Conservation (phyloP, 2,329 filamentous ascomycete species). For the Colletotrichum sp. region DNA sequence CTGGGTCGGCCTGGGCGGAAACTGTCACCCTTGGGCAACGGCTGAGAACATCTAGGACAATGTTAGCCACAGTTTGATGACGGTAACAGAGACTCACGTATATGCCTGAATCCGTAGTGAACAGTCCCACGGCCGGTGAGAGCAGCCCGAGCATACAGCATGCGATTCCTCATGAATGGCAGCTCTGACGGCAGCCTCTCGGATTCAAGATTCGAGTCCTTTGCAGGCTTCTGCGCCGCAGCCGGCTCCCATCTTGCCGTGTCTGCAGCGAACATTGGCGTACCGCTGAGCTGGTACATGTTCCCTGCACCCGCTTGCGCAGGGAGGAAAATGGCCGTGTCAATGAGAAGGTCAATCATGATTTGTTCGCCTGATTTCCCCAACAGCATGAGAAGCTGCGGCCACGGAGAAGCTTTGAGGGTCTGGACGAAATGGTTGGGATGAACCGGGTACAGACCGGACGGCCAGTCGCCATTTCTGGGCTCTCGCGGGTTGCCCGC, state of each 20-base stretch:
- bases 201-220: not conserved
- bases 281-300: constrained; percentile 77
- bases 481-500: constrained; percentile 33
- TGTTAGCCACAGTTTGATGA: not conserved
- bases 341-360: constrained; percentile 78
- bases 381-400: constrained; percentile 73
- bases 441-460: constrained; percentile 67
- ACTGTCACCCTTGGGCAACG: constrained; percentile 53
- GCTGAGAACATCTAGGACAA: constrained; percentile 77
- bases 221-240: not conserved
- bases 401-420: constrained; percentile 77
- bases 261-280: constrained; percentile 49
- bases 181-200: constrained; percentile 61
- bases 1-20: not conserved
- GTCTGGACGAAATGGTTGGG: constrained; percentile 73
- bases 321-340: constrained; percentile 76
- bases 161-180: constrained; percentile 78
- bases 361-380: constrained; percentile 78
- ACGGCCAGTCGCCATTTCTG: constrained; percentile 48
- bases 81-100: constrained; percentile 64
- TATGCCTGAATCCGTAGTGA: constrained; percentile 78
- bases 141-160: constrained; percentile 81
- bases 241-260: constrained; percentile 26
- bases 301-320: constrained; percentile 67
- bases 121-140: constrained; percentile 72